Evolutionary conservation across 2,329 filamentous ascomycete genomes (phyloP).

Genomic region (Cladosporium phlei): DNA sequence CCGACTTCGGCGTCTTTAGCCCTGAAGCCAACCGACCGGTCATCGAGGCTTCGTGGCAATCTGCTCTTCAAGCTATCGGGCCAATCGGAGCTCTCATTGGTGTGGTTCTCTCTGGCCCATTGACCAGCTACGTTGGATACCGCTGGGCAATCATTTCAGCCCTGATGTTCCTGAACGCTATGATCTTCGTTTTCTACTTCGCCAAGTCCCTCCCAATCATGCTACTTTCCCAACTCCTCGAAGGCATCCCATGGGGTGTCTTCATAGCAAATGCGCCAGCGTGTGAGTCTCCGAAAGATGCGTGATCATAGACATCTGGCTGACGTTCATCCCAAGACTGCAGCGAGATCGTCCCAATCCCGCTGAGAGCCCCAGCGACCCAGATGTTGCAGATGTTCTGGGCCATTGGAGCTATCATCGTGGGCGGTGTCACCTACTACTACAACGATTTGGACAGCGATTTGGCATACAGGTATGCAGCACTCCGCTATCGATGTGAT

Average conservation of each 20-base stretch:
- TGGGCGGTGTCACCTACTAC: slow-evolving; percentile 52
- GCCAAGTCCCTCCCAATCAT: slow-evolving; percentile 43
- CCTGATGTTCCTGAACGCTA: slow-evolving; percentile 54
- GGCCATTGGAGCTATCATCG: slow-evolving; percentile 59
- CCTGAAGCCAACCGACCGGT: slow-evolving; percentile 20
- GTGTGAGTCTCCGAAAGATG: too few relatives aligned
- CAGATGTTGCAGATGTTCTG: slow-evolving; percentile 64
- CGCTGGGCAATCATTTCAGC: slow-evolving; percentile 54
- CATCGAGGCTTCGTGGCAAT: slow-evolving; percentile 55
- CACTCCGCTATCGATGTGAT: too few relatives aligned
- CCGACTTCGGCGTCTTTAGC: slow-evolving; percentile 42
- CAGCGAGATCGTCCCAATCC: slow-evolving; percentile 57
- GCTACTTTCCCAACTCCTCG: slow-evolving; percentile 53
- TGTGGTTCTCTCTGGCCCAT: slow-evolving; percentile 55
- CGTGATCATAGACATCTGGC: too few relatives aligned
- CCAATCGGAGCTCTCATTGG: slow-evolving; percentile 58
- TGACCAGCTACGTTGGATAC: slow-evolving; percentile 57
- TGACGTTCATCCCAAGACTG: too few relatives aligned
- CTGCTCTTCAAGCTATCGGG: slow-evolving; percentile 52
- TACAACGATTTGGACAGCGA: slow-evolving; percentile 40
- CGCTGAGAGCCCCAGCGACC: slow-evolving; percentile 53
- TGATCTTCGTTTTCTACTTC: slow-evolving; percentile 59
- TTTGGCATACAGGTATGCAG: slow-evolving; percentile 45
- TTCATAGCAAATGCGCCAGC: slow-evolving; percentile 63
- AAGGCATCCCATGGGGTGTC: slow-evolving; percentile 62